Evolutionary conservation across 257 asterid species (phyloP), one percentile per base, ranked within the genome.

Genomic region (Solanum clarkiae): DNA sequence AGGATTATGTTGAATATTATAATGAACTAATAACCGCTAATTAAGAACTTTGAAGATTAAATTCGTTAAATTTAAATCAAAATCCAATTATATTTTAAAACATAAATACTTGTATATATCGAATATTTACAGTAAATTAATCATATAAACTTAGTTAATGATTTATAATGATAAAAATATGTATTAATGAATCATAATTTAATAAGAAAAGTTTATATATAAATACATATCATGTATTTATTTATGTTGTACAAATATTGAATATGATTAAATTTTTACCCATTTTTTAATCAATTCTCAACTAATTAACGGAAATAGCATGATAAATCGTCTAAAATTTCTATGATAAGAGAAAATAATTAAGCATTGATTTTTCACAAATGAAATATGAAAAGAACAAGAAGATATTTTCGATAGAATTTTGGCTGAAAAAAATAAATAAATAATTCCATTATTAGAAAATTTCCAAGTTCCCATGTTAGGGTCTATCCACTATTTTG

Each of bases 381-480:
- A 2, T 17, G 2, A 6, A 2, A 55, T 55, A 1, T 6, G 7
- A 63, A 24, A 15, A 11, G 13, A 4, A n/a, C 1, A 11, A 26
- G 2, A 12, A 24, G 2, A 13, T 24, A 14, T 26, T 65, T 65
- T 3, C 0, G 11, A 26, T 65, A 26, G 12, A 26, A 3, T 3
- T 8, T 1, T 5, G 42, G 6, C 7, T 1, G 29, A 36, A 65
- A 65, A 65, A 40, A 36, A 1, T 32, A 44, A n/a, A 72, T 20
- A 74, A 29, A 10, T n/a, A 74, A 74, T 74, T 74, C 42, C 44
- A 75, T 47, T 75, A 47, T 22, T 75, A 22, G 60, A 74, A 75
- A 51, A 75, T 7, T 42, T 84, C 84, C 87, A 84, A 84, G 75
- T 70, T 85, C 87, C 85, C 82, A 80, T 80, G 83, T 84, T 84